Percentiles rank a stretch among this genome's conserved stretches.
Conservation (phyloP, 768 basidiomycete genomes). For the Cystobasidium tubakii region DNA sequence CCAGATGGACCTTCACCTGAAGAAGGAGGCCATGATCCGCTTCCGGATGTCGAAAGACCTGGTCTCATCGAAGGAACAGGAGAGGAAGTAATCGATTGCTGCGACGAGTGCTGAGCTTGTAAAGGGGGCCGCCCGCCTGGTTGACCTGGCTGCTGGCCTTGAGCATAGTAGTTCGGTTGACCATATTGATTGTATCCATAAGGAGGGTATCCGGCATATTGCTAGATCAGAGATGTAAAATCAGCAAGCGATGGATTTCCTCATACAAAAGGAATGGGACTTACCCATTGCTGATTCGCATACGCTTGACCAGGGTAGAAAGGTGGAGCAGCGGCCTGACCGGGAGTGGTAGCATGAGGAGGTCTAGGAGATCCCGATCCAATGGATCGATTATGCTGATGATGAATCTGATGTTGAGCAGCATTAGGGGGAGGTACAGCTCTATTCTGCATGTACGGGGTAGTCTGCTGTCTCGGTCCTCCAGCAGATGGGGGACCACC, state of each 20-base stretch:
- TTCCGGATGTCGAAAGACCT: conserved; percentile 22
- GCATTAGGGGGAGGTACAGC: conserved; percentile 2
- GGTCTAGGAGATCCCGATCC: conserved; percentile 12
- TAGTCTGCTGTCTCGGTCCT: conserved; percentile 3
- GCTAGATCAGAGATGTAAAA: background rate
- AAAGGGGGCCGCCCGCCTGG: conserved; percentile 20
- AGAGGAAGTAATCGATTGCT: conserved; percentile 8
- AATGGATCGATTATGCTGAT: conserved; percentile 24
- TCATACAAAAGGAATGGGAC: background rate
- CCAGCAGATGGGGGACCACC: conserved; percentile 16
- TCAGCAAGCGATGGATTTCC: background rate
- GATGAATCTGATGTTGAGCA: background rate
- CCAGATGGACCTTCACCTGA: conserved; percentile 10
- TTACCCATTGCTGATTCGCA: background rate
- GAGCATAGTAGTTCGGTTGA: conserved; percentile 24
- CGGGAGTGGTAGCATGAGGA: background rate
- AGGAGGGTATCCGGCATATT: conserved; percentile 23
- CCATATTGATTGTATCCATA: background rate
- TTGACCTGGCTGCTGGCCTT: conserved; percentile 3
- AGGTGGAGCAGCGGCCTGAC: conserved; percentile 1
- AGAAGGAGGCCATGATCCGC: conserved; percentile 17
- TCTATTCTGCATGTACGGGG: conserved; percentile 16
- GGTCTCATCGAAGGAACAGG: conserved; percentile 28
- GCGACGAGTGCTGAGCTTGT: conserved; percentile 20
- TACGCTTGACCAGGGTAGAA: background rate